Conservation (phyloP, 768 basidiomycete species). For the Tricholomella constricta region DNA sequence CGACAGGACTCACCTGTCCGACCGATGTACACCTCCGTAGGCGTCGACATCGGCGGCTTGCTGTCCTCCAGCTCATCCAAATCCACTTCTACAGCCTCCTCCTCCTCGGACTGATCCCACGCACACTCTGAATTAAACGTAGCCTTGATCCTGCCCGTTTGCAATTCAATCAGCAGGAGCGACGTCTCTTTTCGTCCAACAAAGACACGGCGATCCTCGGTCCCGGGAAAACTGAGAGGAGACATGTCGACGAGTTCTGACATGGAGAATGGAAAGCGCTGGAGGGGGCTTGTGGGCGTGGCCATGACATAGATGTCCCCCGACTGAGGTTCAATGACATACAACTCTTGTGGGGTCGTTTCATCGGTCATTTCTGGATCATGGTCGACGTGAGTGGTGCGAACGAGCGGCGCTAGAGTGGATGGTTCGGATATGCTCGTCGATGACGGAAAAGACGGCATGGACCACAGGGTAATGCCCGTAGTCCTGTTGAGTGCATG, state of each 20-base stretch:
- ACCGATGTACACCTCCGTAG: conserved; percentile 52
- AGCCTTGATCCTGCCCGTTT: conserved; percentile 79
- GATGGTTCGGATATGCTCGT: conserved; percentile 44
- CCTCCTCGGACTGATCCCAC: conserved; percentile 63
- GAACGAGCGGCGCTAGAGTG: conserved; percentile 72
- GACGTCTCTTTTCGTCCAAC: conserved; percentile 92
- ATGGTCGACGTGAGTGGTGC: conserved; percentile 62
- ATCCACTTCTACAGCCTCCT: conserved; percentile 44
- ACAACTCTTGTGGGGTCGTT: conserved; percentile 63
- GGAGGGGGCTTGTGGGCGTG: conserved; percentile 66
- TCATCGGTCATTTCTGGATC: conserved; percentile 62
- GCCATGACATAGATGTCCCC: conserved; percentile 91
- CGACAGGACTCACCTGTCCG: conserved; percentile 45
- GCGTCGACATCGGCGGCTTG: conserved; percentile 36
- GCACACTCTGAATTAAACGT: conserved; percentile 77
- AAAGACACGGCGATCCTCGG: conserved; percentile 72
- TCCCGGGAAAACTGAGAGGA: conserved; percentile 70
- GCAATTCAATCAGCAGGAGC: conserved; percentile 68
- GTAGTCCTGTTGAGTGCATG: conserved; percentile 91
- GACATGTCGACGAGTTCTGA: conserved; percentile 91
- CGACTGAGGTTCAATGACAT: conserved; percentile 93
- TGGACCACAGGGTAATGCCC: conserved; percentile 86
- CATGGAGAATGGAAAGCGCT: conserved; percentile 91
- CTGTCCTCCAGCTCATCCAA: conserved; percentile 47
- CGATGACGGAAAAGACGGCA: conserved; percentile 60